Base-by-base conservation (phyloP, 2,329 filamentous ascomycete genomes). In the Hortaea werneckii region DNA sequence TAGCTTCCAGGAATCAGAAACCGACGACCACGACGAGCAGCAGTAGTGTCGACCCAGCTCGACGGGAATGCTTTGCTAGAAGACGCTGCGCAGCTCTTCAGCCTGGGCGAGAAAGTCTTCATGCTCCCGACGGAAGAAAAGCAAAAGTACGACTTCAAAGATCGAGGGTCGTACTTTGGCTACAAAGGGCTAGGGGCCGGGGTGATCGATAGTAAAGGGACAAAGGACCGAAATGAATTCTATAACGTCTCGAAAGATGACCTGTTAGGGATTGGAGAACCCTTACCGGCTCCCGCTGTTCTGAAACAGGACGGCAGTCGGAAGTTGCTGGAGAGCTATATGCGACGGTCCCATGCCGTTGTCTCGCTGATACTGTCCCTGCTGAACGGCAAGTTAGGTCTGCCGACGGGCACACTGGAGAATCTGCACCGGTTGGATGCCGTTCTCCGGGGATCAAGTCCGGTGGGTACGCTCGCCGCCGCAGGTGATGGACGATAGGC, bases 171-270 rank as follows among this genome's bases (percentile, higher is more conserved):
- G 5, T 77, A 76, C 44, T 75, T 73, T 50, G 75, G 75, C 6
- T 75, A 75, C 46, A 61, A 61, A 38, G 52, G 47, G 5, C 12
- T 53, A 5, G 52, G 52, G 2, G 41, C 46, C 27, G 65, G 65
- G 5, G 57, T 73, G 3, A 60, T 75, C 11, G 74, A 78, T 50
- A 61, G 58, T 8, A 47, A 65, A 28, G 74, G 75, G 0, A 75
- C 71, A 7, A 56, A 62, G 20, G 74, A 77, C 49, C 58, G 67
- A 29, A 74, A 74, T 47, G 73, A 77, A 48, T 75, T 76, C 47
- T 76, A 75, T 27, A 41, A 41, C 10, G 69, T 72, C 29, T 72
- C 70, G 11, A 76, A 77, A 62, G 71, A 77, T 50, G 72, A 75
- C 44, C 66, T 76, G 13, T 53, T 77, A 5, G 63, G 57, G n/a